These are phyloP conservation scores for Fusarium succisae DNA, from an alignment of 2,329 filamentous ascomycete species.

Conservation along the genomic window DNA sequence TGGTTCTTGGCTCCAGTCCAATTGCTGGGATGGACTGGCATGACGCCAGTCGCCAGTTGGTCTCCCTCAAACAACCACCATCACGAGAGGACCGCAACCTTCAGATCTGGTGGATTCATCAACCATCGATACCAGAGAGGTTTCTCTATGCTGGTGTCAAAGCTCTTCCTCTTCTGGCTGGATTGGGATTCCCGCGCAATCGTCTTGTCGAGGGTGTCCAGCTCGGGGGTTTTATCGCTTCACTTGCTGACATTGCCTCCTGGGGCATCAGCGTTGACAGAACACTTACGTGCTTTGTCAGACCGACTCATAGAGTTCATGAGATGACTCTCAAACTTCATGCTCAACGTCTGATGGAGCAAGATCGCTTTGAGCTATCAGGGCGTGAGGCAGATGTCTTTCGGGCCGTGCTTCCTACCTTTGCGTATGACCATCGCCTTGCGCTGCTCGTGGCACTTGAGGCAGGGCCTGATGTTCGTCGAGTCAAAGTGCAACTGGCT, in stretches of 20 bases:
- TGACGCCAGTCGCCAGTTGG: not conserved
- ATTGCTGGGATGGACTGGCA: not conserved
- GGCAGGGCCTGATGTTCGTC: not conserved
- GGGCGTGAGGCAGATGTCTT: not conserved
- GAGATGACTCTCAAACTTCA: not conserved
- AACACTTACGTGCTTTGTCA: not conserved
- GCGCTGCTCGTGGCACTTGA: not conserved
- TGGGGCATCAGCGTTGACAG: not conserved
- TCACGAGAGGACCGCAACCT: not conserved
- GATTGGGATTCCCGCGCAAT: not conserved
- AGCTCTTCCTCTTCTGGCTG: not conserved
- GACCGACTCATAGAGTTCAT: not conserved
- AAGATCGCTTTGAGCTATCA: not conserved
- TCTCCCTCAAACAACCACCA: too few relatives aligned
- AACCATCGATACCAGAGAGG: not conserved
- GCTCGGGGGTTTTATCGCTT: not conserved
- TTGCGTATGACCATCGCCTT: not conserved
- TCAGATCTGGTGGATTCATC: not conserved
- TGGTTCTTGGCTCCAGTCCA: not conserved
- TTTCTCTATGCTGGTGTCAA: not conserved
- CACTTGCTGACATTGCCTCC: not conserved
- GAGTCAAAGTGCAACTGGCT: not conserved
- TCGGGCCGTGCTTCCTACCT: not conserved
- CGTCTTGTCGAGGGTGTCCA: not conserved
- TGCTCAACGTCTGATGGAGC: not conserved